Percentiles rank a stretch among this genome's conserved stretches.
Evolutionary conservation across 345 rosid genomes (phyloP).

Genomic region (Eucalyptus globulus): DNA sequence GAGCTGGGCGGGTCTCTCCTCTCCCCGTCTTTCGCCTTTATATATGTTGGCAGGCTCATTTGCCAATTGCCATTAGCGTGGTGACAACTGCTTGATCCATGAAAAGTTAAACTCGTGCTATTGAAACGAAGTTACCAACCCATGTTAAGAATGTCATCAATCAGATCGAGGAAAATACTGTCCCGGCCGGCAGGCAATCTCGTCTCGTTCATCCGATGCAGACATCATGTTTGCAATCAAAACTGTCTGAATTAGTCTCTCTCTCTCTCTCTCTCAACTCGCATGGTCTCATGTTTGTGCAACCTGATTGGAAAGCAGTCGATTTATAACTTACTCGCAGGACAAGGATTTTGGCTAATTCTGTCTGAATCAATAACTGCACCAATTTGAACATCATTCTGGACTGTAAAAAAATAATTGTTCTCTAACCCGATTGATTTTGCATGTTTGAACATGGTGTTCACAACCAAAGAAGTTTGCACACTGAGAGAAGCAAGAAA

Average conservation of each 20-base stretch:
- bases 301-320: background rate
- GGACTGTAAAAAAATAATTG: background rate
- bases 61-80: background rate
- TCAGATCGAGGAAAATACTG: background rate
- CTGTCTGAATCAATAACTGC: background rate
- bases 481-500: background rate
- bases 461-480: background rate
- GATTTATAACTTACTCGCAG: background rate
- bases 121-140: background rate
- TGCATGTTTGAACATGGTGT: background rate
- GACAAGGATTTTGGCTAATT: background rate
- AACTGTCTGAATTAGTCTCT: background rate
- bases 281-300: background rate
- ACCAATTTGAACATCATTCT: background rate
- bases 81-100: background rate
- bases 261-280: background rate
- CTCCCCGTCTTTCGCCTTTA: background rate
- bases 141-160: background rate
- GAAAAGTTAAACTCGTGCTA: background rate
- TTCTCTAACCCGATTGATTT: background rate
- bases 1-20: background rate
- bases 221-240: background rate
- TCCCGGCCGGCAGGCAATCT: background rate
- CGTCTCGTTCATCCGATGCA: background rate
- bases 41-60: background rate